Percentiles rank a stretch among this genome's conserved stretches.
Evolutionary conservation across 2,329 filamentous ascomycete species (phyloP).

Genomic region (Colletotrichum gloeosporioides): DNA sequence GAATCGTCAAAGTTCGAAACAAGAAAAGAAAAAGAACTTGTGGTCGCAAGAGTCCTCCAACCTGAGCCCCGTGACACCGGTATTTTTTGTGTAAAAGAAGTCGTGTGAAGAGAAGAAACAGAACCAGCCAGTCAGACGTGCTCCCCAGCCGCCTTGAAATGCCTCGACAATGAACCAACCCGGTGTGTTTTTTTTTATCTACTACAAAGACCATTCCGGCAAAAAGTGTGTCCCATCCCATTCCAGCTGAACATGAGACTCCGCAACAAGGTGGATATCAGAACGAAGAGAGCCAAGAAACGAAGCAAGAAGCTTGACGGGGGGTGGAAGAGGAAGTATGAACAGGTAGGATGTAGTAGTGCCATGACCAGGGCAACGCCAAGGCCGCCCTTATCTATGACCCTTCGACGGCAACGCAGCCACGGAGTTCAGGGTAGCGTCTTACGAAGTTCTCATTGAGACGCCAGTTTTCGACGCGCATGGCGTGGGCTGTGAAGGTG

Average conservation of each 20-base stretch:
- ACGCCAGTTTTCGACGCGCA: conserved; percentile 30
- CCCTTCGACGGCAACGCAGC: conserved; percentile 20
- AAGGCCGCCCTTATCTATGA: not conserved
- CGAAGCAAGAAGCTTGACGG: not conserved
- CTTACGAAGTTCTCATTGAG: conserved; percentile 28
- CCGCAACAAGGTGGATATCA: not conserved
- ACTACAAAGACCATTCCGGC: conserved; percentile 7
- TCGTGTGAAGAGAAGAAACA: not conserved
- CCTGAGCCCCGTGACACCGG: conserved; percentile 2
- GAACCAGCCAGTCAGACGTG: not conserved
- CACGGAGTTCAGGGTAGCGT: conserved; percentile 31
- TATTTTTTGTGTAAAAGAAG: not conserved
- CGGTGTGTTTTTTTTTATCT: conserved; percentile 8
- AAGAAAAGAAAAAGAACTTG: not conserved
- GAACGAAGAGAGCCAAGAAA: conserved; percentile 1
- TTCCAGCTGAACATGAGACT: conserved; percentile 17
- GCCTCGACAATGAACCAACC: conserved; percentile 3
- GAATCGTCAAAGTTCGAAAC: not conserved
- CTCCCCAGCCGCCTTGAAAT: conserved; percentile 6
- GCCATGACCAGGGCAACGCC: not conserved
- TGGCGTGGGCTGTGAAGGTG: conserved; percentile 28
- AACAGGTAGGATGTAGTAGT: not conserved
- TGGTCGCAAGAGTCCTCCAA: not conserved
- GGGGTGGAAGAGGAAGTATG: not conserved
- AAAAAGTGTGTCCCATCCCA: conserved; percentile 12